A percentile compares a stretch with the other conserved stretches of the same genome.
phyloP scores from a whole-genome alignment of 257 asterid species.

The Jacaranda mimosifolia region DNA sequence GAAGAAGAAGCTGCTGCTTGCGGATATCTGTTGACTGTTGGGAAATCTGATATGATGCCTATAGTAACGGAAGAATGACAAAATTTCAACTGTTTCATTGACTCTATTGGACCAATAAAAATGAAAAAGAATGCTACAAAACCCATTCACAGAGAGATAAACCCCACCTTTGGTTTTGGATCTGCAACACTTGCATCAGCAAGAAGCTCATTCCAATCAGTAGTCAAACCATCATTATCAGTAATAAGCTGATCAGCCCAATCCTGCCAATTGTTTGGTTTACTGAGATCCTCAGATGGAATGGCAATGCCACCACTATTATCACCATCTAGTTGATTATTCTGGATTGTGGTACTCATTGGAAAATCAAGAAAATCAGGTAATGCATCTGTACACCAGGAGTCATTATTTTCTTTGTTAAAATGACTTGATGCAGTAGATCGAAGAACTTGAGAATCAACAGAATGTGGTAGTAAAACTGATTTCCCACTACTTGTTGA shows the following conservation, averaged over 20 bases:
- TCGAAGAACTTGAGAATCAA: constrained; percentile 55
- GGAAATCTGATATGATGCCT: constrained; percentile 50
- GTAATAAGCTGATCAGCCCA: constrained; percentile 79
- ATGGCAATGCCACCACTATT: constrained; percentile 38
- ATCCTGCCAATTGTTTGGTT: constrained; percentile 68
- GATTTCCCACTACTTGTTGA: constrained; percentile 61
- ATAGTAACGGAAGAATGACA: constrained; percentile 29
- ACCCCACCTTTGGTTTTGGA: constrained; percentile 52
- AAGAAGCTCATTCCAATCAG: constrained; percentile 70
- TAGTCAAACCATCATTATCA: constrained; percentile 61
- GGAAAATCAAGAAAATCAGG: constrained; percentile 69
- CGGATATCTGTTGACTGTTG: constrained; percentile 51
- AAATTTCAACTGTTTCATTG: constrained; percentile 1
- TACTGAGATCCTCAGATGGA: constrained; percentile 60
- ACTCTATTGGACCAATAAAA: constrained; percentile 16
- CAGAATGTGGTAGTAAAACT: constrained; percentile 44
- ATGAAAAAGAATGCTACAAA: constrained; percentile 8
- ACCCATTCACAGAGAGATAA: constrained; percentile 28
- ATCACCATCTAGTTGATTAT: constrained; percentile 53
- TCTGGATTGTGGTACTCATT: constrained; percentile 50
- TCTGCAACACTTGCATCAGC: constrained; percentile 58
- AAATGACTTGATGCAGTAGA: constrained; percentile 60
- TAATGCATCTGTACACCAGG: constrained; percentile 72
- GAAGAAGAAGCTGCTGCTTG: constrained; percentile 60
- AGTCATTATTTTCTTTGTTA: constrained; percentile 50